Evolutionary conservation across 768 basidiomycete genomes (phyloP).

Genomic region (Phlegmacium glaucopus): DNA sequence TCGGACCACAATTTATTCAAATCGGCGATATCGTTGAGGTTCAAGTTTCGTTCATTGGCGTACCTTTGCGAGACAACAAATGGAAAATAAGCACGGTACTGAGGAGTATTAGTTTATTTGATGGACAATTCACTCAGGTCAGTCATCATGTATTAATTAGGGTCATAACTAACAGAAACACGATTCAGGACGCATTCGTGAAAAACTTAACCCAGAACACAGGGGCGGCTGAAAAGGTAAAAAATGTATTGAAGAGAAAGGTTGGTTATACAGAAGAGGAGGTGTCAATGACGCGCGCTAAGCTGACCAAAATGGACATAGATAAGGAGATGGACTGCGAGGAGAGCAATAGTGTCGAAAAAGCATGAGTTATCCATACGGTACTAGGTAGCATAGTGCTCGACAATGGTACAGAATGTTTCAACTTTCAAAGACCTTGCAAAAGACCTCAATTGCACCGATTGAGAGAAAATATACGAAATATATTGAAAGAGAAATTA

Average conservation of each 20-base stretch:
- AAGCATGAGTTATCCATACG: too few species aligned
- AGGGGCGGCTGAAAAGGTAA: background rate
- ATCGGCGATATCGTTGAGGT: slow-evolving; percentile 10
- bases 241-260: background rate
- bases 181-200: background rate
- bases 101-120: slow-evolving; percentile 5
- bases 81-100: slow-evolving; percentile 9
- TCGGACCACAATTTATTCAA: background rate
- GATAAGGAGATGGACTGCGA: too few species aligned
- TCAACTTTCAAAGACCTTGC: too few species aligned
- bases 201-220: background rate
- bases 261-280: background rate
- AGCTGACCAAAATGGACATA: background rate
- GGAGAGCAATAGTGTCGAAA: too few species aligned
- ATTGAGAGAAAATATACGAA: too few species aligned
- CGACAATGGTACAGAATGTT: too few species aligned
- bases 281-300: background rate
- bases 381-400: too few species aligned
- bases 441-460: too few species aligned
- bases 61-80: slow-evolving; percentile 6
- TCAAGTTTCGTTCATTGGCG: slow-evolving; percentile 8
- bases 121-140: slow-evolving; percentile 7
- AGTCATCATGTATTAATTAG: too few species aligned
- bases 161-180: background rate
- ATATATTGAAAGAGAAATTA: too few species aligned